Evolutionary conservation across 257 asterid genomes (phyloP).

Genomic region (Eustoma russellianum): DNA sequence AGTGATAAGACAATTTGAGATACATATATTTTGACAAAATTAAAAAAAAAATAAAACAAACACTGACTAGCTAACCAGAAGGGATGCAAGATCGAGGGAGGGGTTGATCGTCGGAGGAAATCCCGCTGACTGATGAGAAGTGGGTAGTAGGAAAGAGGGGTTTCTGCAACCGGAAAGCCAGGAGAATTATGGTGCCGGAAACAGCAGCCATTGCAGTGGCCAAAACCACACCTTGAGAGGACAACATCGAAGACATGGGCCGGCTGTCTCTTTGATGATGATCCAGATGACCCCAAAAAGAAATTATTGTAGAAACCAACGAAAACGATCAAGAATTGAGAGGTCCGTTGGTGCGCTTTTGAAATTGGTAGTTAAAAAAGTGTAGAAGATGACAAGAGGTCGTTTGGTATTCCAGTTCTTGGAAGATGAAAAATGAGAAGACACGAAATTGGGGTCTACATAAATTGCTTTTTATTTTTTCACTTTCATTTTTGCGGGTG

Average conservation of each 20-base stretch:
- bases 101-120: constrained; percentile 9
- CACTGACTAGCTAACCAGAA: constrained; percentile 23
- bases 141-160: constrained; percentile 19
- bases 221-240: constrained; percentile 55
- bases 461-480: too few species aligned
- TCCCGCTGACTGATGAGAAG: constrained; percentile 10
- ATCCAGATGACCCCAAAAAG: too few species aligned
- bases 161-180: constrained; percentile 60
- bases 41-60: too few species aligned
- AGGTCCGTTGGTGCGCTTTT: too few species aligned
- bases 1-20: too few species aligned
- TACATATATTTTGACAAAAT: too few species aligned
- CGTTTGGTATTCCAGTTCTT: constrained; percentile 13
- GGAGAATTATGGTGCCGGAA: constrained; percentile 70
- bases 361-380: background rate
- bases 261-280: too few species aligned
- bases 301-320: background rate
- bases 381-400: background rate
- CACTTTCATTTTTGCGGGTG: too few species aligned
- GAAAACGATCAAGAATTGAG: too few species aligned
- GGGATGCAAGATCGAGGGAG: constrained; percentile 40
- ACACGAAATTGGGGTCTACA: too few species aligned
- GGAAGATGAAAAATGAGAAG: background rate
- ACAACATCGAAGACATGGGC: constrained; percentile 39
- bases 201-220: constrained; percentile 90